Percentiles rank a stretch among this genome's conserved stretches.
Conservation (phyloP, 495 filamentous ascomycete genomes). For the Penicilliopsis zonata region DNA sequence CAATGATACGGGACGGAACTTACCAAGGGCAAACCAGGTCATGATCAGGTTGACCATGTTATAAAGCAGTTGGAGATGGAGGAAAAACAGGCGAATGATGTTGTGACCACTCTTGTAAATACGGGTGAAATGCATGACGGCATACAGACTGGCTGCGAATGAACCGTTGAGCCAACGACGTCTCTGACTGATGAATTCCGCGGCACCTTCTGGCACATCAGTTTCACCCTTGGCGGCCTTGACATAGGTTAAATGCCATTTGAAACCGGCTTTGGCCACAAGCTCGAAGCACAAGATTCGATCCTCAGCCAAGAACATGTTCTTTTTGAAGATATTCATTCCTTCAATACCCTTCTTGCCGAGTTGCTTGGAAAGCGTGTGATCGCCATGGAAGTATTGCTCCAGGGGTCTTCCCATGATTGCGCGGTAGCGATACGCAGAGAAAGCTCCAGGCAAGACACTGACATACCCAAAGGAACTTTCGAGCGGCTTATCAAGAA, state of each 20-base stretch:
- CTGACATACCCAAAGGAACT: conserved; percentile 95
- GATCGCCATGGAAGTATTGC: conserved; percentile 99
- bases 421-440: conserved; percentile 91
- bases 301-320: conserved; percentile 99
- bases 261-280: conserved; percentile 94
- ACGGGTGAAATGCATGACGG: conserved; percentile 95
- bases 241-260: conserved; percentile 97
- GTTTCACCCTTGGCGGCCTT: conserved; percentile 98
- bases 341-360: conserved; percentile 99
- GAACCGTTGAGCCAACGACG: conserved; percentile 98
- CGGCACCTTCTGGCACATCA: conserved; percentile 91
- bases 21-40: conserved; percentile 90
- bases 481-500: conserved; percentile 94
- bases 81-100: conserved; percentile 95
- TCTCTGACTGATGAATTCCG: conserved; percentile 96
- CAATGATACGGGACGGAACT: conserved; percentile 13
- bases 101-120: conserved; percentile 99
- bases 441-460: conserved; percentile 97
- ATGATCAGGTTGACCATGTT: conserved; percentile 83
- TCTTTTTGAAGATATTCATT: conserved; percentile 99
- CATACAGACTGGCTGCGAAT: conserved; percentile 92
- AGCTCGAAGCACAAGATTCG: conserved; percentile 98
- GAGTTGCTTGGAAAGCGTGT: conserved; percentile 86
- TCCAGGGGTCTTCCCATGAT: conserved; percentile 96
- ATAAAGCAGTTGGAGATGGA: conserved; percentile 93